phyloP scores from a whole-genome alignment of 1,284 basidiomycete species.

The Moesziomyces sp. region DNA sequence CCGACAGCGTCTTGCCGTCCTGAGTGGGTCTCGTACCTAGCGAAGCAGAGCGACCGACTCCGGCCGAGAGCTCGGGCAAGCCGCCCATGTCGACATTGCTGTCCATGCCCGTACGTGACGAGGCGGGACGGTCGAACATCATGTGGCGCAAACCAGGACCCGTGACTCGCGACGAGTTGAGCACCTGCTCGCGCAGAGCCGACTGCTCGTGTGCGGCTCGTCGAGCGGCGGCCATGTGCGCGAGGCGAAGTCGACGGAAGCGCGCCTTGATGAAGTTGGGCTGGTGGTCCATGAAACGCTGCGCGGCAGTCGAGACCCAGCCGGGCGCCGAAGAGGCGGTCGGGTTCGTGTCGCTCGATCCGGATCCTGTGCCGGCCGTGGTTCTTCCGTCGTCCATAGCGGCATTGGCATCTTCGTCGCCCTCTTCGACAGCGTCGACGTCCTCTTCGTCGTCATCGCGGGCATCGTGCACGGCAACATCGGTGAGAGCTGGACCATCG shows the following conservation, averaged over 20 bases:
- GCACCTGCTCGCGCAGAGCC: constrained; percentile 56
- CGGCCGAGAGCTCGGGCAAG: constrained; percentile 35
- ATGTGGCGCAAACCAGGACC: constrained; percentile 55
- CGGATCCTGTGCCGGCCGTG: constrained; percentile 42
- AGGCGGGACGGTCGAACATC: constrained; percentile 53
- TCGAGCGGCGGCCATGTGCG: constrained; percentile 58
- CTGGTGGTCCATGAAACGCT: constrained; percentile 48
- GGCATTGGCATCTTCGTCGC: constrained; percentile 10
- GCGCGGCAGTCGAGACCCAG: constrained; percentile 42
- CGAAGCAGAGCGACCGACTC: constrained; percentile 22
- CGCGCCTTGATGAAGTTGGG: constrained; percentile 59
- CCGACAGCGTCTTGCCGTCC: constrained; percentile 26
- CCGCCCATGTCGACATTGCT: constrained; percentile 14
- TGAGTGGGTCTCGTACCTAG: constrained; percentile 23
- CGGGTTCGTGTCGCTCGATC: constrained; percentile 55
- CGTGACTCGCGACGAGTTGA: constrained; percentile 38
- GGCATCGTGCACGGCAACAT: constrained; percentile 14
- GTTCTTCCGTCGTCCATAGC: constrained; percentile 46
- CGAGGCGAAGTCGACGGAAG: constrained; percentile 54
- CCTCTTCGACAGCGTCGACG: constrained; percentile 3
- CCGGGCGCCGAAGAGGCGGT: constrained; percentile 50
- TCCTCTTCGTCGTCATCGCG: constrained; percentile 7
- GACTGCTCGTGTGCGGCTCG: constrained; percentile 58
- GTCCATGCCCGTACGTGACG: constrained; percentile 28
- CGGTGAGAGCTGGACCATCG: constrained; percentile 11